Percentiles rank a stretch among this genome's conserved stretches.
phyloP scores from a whole-genome alignment of 805 yeast genomes.

The Teunomyces aglyptinius region DNA sequence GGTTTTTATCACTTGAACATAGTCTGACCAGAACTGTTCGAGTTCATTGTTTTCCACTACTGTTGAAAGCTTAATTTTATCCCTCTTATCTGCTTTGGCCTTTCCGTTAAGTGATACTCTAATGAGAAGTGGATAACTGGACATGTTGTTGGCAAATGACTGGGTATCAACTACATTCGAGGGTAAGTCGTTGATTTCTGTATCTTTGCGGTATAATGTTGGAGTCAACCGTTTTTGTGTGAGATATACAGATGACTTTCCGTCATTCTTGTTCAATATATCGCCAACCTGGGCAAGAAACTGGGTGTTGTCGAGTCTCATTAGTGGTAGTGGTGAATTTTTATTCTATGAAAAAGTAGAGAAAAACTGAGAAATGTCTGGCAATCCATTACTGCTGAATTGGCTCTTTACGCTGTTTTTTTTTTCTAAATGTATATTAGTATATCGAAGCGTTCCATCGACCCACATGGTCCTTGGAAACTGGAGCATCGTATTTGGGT shows the following conservation, averaged over 20 bases:
- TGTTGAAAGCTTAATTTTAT: constrained; percentile 66
- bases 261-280: constrained; percentile 23
- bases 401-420: too few species aligned
- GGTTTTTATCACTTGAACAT: constrained; percentile 63
- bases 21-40: constrained; percentile 75
- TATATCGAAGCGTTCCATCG: too few species aligned
- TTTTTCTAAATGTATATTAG: too few species aligned
- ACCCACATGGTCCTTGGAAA: too few species aligned
- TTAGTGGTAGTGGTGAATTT: constrained; percentile 3
- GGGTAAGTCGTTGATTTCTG: constrained; percentile 27
- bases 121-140: constrained; percentile 60
- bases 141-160: constrained; percentile 16
- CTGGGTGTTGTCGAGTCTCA: constrained; percentile 16
- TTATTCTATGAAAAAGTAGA: background rate
- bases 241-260: constrained; percentile 53
- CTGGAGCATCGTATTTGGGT: too few species aligned
- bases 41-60: constrained; percentile 60
- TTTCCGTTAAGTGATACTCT: constrained; percentile 61
- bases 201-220: constrained; percentile 23
- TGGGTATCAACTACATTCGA: constrained; percentile 29
- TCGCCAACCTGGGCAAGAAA: constrained; percentile 17
- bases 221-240: constrained; percentile 54
- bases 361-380: background rate
- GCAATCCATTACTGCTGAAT: background rate
- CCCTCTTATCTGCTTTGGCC: constrained; percentile 38